Evolutionary conservation across 176 grass and related monocot genomes (phyloP).

Genomic region (Carex pumila): DNA sequence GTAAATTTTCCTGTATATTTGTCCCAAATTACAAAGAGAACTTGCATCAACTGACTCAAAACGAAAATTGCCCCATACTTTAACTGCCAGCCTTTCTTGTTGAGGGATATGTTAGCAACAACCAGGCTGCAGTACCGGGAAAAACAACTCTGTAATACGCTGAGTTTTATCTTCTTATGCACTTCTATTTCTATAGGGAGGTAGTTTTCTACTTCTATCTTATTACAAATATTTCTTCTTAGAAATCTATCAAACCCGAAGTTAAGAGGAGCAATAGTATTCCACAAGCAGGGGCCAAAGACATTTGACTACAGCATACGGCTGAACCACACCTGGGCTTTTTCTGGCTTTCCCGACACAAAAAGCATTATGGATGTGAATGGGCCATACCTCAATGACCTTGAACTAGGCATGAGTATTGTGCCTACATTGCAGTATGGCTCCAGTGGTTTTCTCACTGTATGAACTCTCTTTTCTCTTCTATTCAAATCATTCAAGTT

Average conservation of each 20-base stretch:
- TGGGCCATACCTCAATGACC: slow-evolving; percentile 43
- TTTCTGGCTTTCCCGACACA: slow-evolving; percentile 46
- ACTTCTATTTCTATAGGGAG: neutral
- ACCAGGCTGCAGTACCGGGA: neutral
- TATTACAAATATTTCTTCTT: slow-evolving; percentile 15
- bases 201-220: neutral
- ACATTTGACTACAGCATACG: slow-evolving; percentile 51
- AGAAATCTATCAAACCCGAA: slow-evolving; percentile 42
- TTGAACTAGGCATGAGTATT: slow-evolving; percentile 40
- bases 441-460: slow-evolving; percentile 45
- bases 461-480: slow-evolving; percentile 22
- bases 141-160: neutral
- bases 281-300: slow-evolving; percentile 30
- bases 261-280: slow-evolving; percentile 42
- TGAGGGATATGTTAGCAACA: neutral
- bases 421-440: slow-evolving; percentile 40
- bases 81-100: neutral
- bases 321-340: slow-evolving; percentile 46
- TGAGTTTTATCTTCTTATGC: neutral
- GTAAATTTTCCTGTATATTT: neutral
- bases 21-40: neutral
- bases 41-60: neutral
- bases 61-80: neutral
- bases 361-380: slow-evolving; percentile 52
- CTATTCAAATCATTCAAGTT: neutral